Evolutionary conservation across 805 yeast species (phyloP), one percentile per base, ranked within the genome.

Genomic region (Candida silvicultrix): DNA sequence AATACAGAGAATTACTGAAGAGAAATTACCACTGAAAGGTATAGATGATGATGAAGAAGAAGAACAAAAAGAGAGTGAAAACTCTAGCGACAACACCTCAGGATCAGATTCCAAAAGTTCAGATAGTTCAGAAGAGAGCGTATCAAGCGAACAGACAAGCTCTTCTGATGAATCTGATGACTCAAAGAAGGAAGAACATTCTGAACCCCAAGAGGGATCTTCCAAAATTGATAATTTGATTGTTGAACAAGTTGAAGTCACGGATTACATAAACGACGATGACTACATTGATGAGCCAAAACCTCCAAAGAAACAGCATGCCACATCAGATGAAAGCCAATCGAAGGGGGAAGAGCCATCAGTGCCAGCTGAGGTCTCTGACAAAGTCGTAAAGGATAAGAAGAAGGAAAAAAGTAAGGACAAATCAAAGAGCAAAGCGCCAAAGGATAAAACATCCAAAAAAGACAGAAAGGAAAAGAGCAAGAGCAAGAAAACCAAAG

Each of bases 181-280:
- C 12, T 38, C 47, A 16, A 32, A 53, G 34, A 19, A 22, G 31
- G 8, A 11, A 22, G 23, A 7, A 22, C n/a, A n/a, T n/a, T n/a
- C n/a, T n/a, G n/a, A n/a, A n/a, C n/a, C n/a, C n/a, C n/a, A 36
- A 25, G 40, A 45, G 21, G 34, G n/a, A 14, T 16, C 22, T 19
- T 40, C 35, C 4, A 25, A 41, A 8, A 9, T 18, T 31, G 35
- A 31, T 31, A 69, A 68, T 48, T 56, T 73, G 45, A 64, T 73
- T 7, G 61, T 71, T 18, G 75, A 72, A 40, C 68, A 68, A 43
- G 73, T 72, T 11, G 73, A 73, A 55, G 76, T 72, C 4, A 53
- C 62, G 1, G 70, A 67, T 29, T 63, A 55, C 48, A 54, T 63
- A 5, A 45, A 51, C 5, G 46, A 51, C 8, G 50, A 48, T 6